A percentile compares a stretch with the other conserved stretches of the same genome.
These are phyloP conservation scores for Penicillium hordei DNA, from an alignment of 2,329 filamentous ascomycete species.

Conservation along the genomic window DNA sequence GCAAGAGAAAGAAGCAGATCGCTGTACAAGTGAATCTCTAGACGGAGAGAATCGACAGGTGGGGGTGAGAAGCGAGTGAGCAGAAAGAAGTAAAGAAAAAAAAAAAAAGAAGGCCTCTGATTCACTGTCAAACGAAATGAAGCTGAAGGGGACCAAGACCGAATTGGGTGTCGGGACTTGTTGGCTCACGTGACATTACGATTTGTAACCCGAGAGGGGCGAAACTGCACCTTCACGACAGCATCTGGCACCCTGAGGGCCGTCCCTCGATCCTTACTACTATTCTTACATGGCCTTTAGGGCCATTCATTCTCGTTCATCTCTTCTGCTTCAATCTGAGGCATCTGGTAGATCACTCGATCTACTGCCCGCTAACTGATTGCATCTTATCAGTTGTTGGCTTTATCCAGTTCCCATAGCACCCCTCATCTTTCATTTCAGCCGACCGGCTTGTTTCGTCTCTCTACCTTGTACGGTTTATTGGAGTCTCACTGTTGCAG, in stretches of 20 bases:
- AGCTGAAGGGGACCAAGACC: constrained; percentile 10
- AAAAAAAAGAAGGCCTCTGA: background rate
- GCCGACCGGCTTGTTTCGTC: background rate
- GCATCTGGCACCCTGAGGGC: constrained; percentile 15
- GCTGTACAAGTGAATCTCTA: constrained; percentile 9
- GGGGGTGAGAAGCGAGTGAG: background rate
- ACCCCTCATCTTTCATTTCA: constrained; percentile 1
- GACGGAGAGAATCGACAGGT: background rate
- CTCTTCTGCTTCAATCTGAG: constrained; percentile 1
- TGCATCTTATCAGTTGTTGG: constrained; percentile 15
- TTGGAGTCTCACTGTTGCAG: background rate
- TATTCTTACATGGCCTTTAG: constrained; percentile 27
- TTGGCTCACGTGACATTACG: constrained; percentile 6
- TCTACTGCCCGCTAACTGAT: constrained; percentile 7
- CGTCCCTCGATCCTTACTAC: constrained; percentile 16
- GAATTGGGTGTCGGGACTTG: constrained; percentile 7
- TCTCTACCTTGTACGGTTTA: background rate
- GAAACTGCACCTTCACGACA: constrained; percentile 8
- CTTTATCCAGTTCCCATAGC: constrained; percentile 5
- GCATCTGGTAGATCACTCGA: constrained; percentile 11
- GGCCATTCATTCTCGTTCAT: constrained; percentile 17
- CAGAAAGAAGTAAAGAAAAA: background rate
- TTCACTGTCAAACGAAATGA: constrained; percentile 14
- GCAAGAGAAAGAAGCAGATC: constrained; percentile 9
- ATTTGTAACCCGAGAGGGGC: constrained; percentile 14